A percentile compares a stretch with the other conserved stretches of the same genome.
Conservation (phyloP, 1,284 basidiomycete species). For the Laetiporus sulphureus region DNA sequence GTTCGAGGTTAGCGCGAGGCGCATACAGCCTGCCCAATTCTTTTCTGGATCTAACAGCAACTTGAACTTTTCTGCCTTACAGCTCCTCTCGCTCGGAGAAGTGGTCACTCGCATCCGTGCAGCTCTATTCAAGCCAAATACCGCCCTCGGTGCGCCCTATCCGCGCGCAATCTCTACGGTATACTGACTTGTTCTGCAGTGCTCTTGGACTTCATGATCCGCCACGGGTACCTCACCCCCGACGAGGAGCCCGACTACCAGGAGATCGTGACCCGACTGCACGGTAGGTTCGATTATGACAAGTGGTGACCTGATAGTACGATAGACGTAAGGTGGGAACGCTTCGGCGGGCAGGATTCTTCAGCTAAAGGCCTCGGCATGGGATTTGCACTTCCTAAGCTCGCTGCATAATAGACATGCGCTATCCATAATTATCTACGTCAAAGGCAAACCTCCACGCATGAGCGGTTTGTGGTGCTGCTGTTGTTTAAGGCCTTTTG, state of each 20-base stretch:
- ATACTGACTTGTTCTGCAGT: background rate
- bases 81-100: slow-evolving; percentile 55
- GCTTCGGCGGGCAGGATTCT: background rate
- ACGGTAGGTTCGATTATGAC: slow-evolving; percentile 59
- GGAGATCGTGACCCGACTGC: slow-evolving; percentile 67
- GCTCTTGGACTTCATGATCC: slow-evolving; percentile 74
- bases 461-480: too few relatives aligned
- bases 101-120: slow-evolving; percentile 51
- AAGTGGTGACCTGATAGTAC: too few relatives aligned
- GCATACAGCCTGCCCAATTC: background rate
- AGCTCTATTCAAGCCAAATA: slow-evolving; percentile 83
- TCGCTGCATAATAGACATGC: too few relatives aligned
- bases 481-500: too few relatives aligned
- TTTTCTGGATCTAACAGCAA: background rate
- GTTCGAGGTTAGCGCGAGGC: slow-evolving; percentile 57
- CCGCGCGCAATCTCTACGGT: too few relatives aligned
- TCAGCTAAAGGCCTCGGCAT: too few relatives aligned
- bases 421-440: too few relatives aligned
- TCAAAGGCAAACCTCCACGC: too few relatives aligned
- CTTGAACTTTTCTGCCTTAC: background rate
- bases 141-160: slow-evolving; percentile 51
- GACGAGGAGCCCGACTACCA: slow-evolving; percentile 73
- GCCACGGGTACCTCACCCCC: slow-evolving; percentile 69
- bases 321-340: background rate
- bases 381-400: too few relatives aligned